Conservation (phyloP, 371 early-diverging fungal genomes). For the Quaeritorhiza haematococci region DNA sequence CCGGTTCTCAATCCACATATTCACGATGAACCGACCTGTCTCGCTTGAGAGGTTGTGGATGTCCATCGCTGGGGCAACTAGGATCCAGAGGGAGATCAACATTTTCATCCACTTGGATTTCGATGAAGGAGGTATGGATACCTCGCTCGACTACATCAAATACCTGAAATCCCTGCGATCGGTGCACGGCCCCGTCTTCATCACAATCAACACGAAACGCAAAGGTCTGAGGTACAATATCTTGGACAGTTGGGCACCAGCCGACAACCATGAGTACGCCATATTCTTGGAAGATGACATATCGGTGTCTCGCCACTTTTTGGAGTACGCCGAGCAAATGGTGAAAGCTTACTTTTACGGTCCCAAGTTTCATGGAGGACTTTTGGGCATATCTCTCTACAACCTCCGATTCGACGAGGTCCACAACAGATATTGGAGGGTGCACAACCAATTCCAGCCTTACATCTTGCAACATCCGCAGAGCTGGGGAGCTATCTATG, state of each 20-base stretch:
- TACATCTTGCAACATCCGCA: slow-evolving; percentile 24
- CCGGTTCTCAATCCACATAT: slow-evolving; percentile 19
- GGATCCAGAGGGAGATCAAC: slow-evolving; percentile 9
- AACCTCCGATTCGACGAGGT: slow-evolving; percentile 22
- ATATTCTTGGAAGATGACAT: slow-evolving; percentile 27
- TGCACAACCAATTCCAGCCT: slow-evolving; percentile 5
- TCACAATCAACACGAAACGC: slow-evolving; percentile 6
- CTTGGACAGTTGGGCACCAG: slow-evolving; percentile 23
- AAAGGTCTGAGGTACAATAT: slow-evolving; percentile 13
- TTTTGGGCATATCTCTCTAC: slow-evolving; percentile 21
- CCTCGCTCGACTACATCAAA: slow-evolving; percentile 11
- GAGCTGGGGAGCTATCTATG: slow-evolving; percentile 24
- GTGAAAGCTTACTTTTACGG: slow-evolving; percentile 14
- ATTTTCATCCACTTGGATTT: slow-evolving; percentile 18
- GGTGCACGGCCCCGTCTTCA: slow-evolving; percentile 10
- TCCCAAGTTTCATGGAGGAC: not conserved
- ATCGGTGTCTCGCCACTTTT: slow-evolving; percentile 20
- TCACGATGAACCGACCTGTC: slow-evolving; percentile 18
- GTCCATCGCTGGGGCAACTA: slow-evolving; percentile 19
- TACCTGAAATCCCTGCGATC: slow-evolving; percentile 13
- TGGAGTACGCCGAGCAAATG: slow-evolving; percentile 26
- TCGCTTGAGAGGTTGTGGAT: slow-evolving; percentile 19
- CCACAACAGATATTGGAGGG: slow-evolving; percentile 11
- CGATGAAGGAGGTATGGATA: slow-evolving; percentile 1
- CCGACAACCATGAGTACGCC: slow-evolving; percentile 8